Conservation (phyloP, 2,329 filamentous ascomycete genomes). For the Hypoxylon sp. region DNA sequence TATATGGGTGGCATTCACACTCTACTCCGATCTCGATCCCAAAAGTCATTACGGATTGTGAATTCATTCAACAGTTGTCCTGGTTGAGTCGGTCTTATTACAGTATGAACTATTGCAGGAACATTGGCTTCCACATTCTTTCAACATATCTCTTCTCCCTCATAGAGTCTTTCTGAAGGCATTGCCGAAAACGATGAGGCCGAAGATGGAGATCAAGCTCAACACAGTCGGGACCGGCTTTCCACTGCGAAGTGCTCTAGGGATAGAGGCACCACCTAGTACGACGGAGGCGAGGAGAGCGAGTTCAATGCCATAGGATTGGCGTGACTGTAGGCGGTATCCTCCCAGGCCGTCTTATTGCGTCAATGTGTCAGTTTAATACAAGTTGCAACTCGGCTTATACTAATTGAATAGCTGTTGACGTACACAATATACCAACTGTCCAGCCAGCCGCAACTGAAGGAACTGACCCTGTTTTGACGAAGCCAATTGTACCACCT, state of each 20-base stretch:
- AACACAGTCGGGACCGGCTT: conserved; percentile 89
- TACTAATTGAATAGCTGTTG: neutral
- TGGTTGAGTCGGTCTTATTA: conserved; percentile 22
- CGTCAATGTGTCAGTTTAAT: conserved; percentile 23
- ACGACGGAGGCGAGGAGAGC: conserved; percentile 90
- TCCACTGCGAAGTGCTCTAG: conserved; percentile 83
- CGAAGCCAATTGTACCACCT: conserved; percentile 89
- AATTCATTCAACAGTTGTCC: conserved; percentile 11
- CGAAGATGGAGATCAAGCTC: conserved; percentile 83
- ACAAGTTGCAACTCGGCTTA: conserved; percentile 7
- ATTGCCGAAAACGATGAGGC: conserved; percentile 83
- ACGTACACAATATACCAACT: conserved; percentile 77
- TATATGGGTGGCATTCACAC: conserved; percentile 10
- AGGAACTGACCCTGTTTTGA: conserved; percentile 86
- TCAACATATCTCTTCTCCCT: conserved; percentile 23
- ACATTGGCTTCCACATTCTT: conserved; percentile 5
- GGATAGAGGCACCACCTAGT: conserved; percentile 86
- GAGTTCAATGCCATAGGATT: conserved; percentile 88
- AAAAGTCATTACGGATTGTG: neutral
- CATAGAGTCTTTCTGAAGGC: conserved; percentile 68
- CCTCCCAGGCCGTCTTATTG: conserved; percentile 80
- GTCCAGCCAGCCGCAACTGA: conserved; percentile 87
- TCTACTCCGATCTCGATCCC: conserved; percentile 20
- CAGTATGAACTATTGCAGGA: conserved; percentile 23
- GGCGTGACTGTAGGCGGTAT: conserved; percentile 80